phyloP scores from a whole-genome alignment of 2,329 filamentous ascomycete genomes.

The Chaetomiaceae sp. region DNA sequence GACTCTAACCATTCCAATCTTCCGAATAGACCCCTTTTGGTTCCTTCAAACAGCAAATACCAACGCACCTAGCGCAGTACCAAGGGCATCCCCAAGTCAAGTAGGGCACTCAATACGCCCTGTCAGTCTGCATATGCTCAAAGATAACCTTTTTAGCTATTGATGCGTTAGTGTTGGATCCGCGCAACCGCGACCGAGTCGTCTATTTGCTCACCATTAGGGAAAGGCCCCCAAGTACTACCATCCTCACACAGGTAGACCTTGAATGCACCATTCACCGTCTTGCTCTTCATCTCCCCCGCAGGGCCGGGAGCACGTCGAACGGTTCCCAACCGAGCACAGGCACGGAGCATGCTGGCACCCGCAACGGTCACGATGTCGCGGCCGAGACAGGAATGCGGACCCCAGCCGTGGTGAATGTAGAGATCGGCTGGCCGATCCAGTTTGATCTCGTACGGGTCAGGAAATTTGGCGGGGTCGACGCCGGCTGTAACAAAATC shows the following conservation, averaged over 20 bases:
- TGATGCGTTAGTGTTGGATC: neutral
- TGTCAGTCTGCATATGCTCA: neutral
- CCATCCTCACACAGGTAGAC: neutral
- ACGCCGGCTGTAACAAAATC: neutral
- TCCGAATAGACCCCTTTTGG: conserved; percentile 8
- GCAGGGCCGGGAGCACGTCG: neutral
- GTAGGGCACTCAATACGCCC: neutral
- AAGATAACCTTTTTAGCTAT: neutral
- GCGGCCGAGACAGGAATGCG: neutral
- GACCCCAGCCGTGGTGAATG: neutral
- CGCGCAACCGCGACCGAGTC: neutral
- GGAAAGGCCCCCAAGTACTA: neutral
- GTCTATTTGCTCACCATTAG: neutral
- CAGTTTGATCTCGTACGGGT: neutral
- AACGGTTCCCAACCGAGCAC: neutral
- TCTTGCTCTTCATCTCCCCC: neutral
- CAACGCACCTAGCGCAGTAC: neutral
- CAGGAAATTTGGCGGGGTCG: neutral
- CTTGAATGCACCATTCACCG: neutral
- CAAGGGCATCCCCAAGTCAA: neutral
- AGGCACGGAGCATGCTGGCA: neutral
- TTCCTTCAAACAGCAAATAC: neutral
- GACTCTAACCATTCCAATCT: too few species aligned
- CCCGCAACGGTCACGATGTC: neutral
- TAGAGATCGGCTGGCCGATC: neutral